A percentile compares a stretch with the other conserved stretches of the same genome.
phyloP scores from a whole-genome alignment of 1,139 yeast genomes.

The Wickerhamomyces sp. region DNA sequence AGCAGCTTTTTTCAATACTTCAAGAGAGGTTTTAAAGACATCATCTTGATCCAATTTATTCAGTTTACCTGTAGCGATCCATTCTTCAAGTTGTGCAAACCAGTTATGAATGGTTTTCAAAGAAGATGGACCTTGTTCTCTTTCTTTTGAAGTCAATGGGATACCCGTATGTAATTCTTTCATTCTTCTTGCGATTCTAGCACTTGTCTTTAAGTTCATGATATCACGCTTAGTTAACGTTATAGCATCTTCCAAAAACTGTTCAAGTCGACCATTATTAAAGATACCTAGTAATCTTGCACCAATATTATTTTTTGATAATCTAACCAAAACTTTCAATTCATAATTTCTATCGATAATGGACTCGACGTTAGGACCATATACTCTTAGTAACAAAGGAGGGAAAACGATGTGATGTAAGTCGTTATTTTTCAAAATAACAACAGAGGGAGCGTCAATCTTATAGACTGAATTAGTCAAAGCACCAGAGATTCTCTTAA shows the following conservation, averaged over 20 bases:
- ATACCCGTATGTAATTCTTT: constrained; percentile 86
- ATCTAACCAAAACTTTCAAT: constrained; percentile 63
- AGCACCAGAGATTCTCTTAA: constrained; percentile 82
- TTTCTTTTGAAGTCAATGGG: constrained; percentile 51
- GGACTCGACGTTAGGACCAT: constrained; percentile 86
- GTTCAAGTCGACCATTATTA: constrained; percentile 88
- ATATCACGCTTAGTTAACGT: constrained; percentile 72
- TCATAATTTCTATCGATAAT: constrained; percentile 86
- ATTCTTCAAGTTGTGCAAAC: constrained; percentile 51
- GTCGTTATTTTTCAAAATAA: constrained; percentile 32
- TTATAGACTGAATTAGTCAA: constrained; percentile 86
- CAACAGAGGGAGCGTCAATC: constrained; percentile 34
- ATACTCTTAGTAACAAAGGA: constrained; percentile 66
- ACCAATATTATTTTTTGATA: constrained; percentile 77
- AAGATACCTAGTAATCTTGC: constrained; percentile 87
- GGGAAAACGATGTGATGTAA: constrained; percentile 26
- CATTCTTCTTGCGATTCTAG: constrained; percentile 93
- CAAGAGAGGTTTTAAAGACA: constrained; percentile 47
- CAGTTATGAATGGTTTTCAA: constrained; percentile 76
- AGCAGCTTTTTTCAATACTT: constrained; percentile 43
- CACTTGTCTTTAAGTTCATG: constrained; percentile 69
- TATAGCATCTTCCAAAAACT: constrained; percentile 74
- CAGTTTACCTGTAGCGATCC: constrained; percentile 28
- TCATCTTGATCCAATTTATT: constrained; percentile 33
- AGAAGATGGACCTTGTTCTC: constrained; percentile 53